Conservation (phyloP, 768 basidiomycete genomes). For the Pluteus cervinus region DNA sequence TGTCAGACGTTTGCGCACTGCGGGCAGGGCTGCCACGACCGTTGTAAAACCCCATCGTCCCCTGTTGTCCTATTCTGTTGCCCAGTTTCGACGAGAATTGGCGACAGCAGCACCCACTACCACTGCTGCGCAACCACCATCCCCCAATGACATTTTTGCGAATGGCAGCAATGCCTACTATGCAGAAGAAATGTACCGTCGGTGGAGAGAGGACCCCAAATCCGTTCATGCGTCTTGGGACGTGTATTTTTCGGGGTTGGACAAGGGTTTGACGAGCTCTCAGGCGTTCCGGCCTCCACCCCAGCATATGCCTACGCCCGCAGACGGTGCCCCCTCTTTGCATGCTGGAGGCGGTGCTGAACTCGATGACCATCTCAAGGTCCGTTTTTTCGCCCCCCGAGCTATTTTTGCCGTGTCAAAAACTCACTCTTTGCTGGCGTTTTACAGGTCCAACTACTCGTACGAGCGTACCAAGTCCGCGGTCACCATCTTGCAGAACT, state of each 20-base stretch:
- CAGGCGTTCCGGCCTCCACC: conserved; percentile 88
- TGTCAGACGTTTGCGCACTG: conserved; percentile 23
- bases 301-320: conserved; percentile 56
- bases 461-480: conserved; percentile 98
- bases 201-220: conserved; percentile 85
- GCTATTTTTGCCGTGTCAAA: conserved; percentile 5
- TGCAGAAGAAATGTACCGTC: conserved; percentile 93
- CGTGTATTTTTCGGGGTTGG: conserved; percentile 89
- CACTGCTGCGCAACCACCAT: conserved; percentile 55
- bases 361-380: conserved; percentile 93
- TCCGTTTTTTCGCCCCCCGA: conserved; percentile 31
- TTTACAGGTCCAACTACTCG: conserved; percentile 87
- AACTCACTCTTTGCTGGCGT: conserved; percentile 4
- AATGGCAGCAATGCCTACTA: conserved; percentile 96
- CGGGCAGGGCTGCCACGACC: no score
- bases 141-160: conserved; percentile 81
- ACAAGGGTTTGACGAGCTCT: conserved; percentile 72
- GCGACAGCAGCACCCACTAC: no score
- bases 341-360: conserved; percentile 67
- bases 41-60: no score
- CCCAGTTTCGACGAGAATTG: conserved; percentile 31
- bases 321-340: conserved; percentile 77
- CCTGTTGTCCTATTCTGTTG: no score
- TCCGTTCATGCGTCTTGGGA: conserved; percentile 95
- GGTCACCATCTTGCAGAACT: conserved; percentile 95